phyloP scores from a whole-genome alignment of 192 early-diverging fungal species.

The Mortierella hygrophila region DNA sequence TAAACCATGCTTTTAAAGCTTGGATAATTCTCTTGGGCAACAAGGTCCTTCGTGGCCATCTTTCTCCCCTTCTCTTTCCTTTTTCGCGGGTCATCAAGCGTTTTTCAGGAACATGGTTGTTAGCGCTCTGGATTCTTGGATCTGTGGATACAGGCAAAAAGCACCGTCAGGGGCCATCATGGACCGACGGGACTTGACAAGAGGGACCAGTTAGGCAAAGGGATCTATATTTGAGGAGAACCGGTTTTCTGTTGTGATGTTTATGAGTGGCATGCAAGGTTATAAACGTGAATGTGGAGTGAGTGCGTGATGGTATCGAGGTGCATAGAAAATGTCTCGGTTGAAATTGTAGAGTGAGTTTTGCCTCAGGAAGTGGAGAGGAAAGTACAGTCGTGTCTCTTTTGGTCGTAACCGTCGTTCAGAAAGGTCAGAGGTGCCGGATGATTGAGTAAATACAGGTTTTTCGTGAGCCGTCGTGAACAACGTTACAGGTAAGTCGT shows the following conservation, averaged over 20 bases:
- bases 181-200: not conserved
- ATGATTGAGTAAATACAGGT: too few relatives aligned
- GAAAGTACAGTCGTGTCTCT: too few relatives aligned
- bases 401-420: too few relatives aligned
- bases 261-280: not conserved
- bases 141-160: not conserved
- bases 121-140: not conserved
- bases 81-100: not conserved
- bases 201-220: not conserved
- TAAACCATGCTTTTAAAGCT: slow-evolving; percentile 58
- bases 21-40: slow-evolving; percentile 60
- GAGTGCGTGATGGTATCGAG: too few relatives aligned
- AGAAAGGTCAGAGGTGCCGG: too few relatives aligned
- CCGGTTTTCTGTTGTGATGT: not conserved
- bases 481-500: too few relatives aligned
- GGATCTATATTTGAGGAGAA: not conserved
- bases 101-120: not conserved
- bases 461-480: too few relatives aligned
- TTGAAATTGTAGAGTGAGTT: too few relatives aligned
- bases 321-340: too few relatives aligned
- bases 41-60: slow-evolving; percentile 34
- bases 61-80: not conserved
- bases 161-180: not conserved
- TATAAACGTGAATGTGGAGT: not conserved
- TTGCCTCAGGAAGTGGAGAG: too few relatives aligned